These are phyloP conservation scores for Stipa capillata DNA, from an alignment of 176 grass and related monocot genomes.

Conservation along the genomic window DNA sequence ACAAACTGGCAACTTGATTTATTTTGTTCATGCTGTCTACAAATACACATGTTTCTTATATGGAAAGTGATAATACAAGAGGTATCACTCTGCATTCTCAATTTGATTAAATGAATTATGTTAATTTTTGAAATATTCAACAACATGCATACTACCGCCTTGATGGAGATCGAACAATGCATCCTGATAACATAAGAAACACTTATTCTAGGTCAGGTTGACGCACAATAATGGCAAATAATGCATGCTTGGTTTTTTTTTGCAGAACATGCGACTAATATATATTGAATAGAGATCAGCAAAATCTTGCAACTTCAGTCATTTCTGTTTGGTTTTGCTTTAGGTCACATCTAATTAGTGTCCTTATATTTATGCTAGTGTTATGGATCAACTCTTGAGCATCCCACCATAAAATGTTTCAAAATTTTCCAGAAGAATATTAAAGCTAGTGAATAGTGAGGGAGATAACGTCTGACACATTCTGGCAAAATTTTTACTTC, in stretches of 20 bases:
- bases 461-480: too few species aligned
- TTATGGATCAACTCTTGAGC: background rate
- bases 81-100: background rate
- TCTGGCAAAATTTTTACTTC: background rate
- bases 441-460: too few species aligned
- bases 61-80: constrained; percentile 2
- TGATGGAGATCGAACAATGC: background rate
- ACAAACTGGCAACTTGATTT: background rate
- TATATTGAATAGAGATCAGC: background rate
- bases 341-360: background rate
- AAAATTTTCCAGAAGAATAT: background rate
- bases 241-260: background rate
- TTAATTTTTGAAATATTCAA: background rate
- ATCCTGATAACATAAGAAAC: background rate
- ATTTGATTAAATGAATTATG: background rate
- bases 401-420: background rate
- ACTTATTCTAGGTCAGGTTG: background rate
- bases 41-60: background rate
- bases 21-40: background rate
- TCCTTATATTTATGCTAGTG: background rate
- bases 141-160: background rate
- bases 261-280: background rate
- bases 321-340: background rate
- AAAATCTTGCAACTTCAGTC: background rate
- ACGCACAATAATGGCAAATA: background rate